Evolutionary conservation across 1,284 basidiomycete genomes (phyloP), one percentile per base, ranked within the genome.

Genomic region (Rhodofomes roseus): DNA sequence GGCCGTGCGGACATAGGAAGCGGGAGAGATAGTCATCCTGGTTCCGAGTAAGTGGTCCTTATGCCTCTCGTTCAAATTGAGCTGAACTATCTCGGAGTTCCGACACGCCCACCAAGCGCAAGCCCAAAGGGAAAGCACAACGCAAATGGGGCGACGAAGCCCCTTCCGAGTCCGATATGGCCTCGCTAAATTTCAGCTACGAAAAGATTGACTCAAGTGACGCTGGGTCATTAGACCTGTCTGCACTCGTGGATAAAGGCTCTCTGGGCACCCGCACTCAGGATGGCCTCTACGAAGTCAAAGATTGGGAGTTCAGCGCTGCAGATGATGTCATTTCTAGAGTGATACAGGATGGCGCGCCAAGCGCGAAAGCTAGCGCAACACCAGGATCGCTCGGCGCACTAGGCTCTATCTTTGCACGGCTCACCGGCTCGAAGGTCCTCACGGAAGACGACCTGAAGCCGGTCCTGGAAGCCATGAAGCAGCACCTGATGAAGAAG

Each of bases 401-500:
- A n/a, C 75, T 90, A 18, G 82, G 84, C 7, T 87, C 85, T 48
- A 79, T 96, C 59, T 93, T 97, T 73, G 86, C 92, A 0, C 82
- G 93, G 29, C 77, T 99, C 61, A 95, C 93, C 0, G 92, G 90
- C 0, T 85, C 87, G 23, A 96, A 95, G 73, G 82, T 88, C 1
- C 78, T 99, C 48, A 92, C 91, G 0, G 83, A 91, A 60, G 81
- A 86, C 44, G 96, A 98, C 71, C 76, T 99, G 41, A 85, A 86
- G 63, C 96, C 96, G 5, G 93, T 97, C 0, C 74, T 99, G 25
- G 89, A 90, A 48, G 92, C 88, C 22, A 99, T 99, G 95, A 95
- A 96, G 71, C 92, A 95, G 63, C 96, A 98, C 73, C 81, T 99
- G 52, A 98, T 98, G 92, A 89, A 92, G 76, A 99, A 99, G 80